Base-by-base conservation (phyloP, 2,329 filamentous ascomycete species). In the Aspergillus versicolor region DNA sequence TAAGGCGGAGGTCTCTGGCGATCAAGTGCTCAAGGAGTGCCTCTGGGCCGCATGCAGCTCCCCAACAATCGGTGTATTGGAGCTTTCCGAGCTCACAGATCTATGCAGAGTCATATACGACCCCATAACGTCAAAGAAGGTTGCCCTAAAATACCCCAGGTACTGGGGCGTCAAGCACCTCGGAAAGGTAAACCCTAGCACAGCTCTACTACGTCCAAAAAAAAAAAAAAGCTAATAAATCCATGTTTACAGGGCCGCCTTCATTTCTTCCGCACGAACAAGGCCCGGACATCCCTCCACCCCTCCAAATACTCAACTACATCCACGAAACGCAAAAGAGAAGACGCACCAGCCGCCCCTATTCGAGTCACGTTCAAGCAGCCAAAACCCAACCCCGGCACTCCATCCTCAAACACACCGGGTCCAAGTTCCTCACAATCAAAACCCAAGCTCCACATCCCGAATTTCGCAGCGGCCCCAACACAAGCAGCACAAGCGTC, bases 21-120 rank as follows among this genome's bases (percentile, higher is more conserved):
- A 86, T 48, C 60, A 75, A 37, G 67, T 71, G 3, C 75, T 88
- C 54, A 81, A 81, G 62, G 69, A 80, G 40, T 79, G 80, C 12
- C 67, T 88, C 4, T 85, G 84, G 78, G 76, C 81, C 54, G 84
- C 84, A 3, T 78, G 84, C 63, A 78, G 75, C 51, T 82, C 84
- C 0, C 78, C 75, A 1, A 69, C 67, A 5, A 74, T 85, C 43
- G 77, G 81, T 2, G 63, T 83, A 3, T 72, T 79, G 27, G 84
- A 88, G 64, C 73, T 86, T 45, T 78, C 78, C 6, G 80, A 83
- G 40, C 76, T 88, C 32, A 73, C 83, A 17, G 83, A 86, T 59
- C 75, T 88, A 37, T 85, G 83, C 60, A 74, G 75, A 38, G 70
- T 85, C 56, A 69, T 88, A 15, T 87, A 83, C 62, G 77, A 82